Evolutionary conservation across 2,329 filamentous ascomycete species (phyloP).

Genomic region (Ramularia collo-cygni): DNA sequence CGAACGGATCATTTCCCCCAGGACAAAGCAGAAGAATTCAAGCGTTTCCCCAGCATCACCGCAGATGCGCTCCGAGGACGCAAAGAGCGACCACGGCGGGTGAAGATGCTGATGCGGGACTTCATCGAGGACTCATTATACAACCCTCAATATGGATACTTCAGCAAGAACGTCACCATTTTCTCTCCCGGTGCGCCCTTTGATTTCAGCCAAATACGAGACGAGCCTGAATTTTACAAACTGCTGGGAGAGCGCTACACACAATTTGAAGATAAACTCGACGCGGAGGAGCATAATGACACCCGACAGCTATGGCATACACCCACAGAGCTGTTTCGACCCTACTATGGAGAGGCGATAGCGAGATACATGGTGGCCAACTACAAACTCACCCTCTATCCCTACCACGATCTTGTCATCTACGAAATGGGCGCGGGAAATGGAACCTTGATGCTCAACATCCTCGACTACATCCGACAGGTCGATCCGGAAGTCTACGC

Average conservation of each 20-base stretch:
- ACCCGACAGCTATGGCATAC: conserved; percentile 96
- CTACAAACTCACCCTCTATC: conserved; percentile 89
- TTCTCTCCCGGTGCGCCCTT: conserved; percentile 91
- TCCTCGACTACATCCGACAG: conserved; percentile 90
- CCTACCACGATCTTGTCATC: conserved; percentile 93
- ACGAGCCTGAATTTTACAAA: conserved; percentile 78
- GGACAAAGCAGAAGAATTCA: conserved; percentile 75
- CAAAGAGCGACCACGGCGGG: conserved; percentile 70
- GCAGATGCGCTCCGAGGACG: conserved; percentile 67
- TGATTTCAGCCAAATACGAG: conserved; percentile 70
- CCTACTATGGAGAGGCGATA: conserved; percentile 94
- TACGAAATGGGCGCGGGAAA: conserved; percentile 99
- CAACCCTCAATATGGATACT: conserved; percentile 27
- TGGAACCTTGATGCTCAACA: conserved; percentile 96
- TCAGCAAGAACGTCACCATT: conserved; percentile 41
- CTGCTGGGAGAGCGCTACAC: conserved; percentile 73
- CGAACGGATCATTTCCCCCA: conserved; percentile 65
- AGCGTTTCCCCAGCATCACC: conserved; percentile 76
- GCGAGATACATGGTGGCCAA: conserved; percentile 94
- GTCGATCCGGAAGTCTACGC: conserved; percentile 87
- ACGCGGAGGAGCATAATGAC: conserved; percentile 62
- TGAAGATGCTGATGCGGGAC: conserved; percentile 96
- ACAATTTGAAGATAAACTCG: conserved; percentile 82
- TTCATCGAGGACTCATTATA: conserved; percentile 77
- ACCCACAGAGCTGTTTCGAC: conserved; percentile 91